These are phyloP conservation scores for Diutina mesorugosa DNA, from an alignment of 1,139 yeast species.

Conservation along the genomic window DNA sequence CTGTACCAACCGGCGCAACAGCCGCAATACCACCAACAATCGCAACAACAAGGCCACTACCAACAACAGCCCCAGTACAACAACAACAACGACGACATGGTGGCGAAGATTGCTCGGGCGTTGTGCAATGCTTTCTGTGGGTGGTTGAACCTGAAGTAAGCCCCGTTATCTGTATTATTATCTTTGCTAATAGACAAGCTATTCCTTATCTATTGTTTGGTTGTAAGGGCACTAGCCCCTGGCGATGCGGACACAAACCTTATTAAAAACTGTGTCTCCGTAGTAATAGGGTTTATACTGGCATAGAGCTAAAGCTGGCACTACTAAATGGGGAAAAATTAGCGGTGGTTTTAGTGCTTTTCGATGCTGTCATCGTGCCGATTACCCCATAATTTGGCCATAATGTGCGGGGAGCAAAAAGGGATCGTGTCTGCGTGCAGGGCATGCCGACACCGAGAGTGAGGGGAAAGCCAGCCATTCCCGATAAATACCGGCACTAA, in stretches of 20 bases:
- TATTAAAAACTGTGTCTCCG: no score
- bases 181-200: neutral
- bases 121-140: neutral
- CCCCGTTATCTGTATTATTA: neutral
- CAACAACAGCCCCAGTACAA: slow-evolving; percentile 12
- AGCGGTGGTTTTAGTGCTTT: no score
- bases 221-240: no score
- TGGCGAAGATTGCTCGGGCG: neutral
- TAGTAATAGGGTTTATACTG: no score
- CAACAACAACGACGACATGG: slow-evolving; percentile 13
- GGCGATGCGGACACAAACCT: no score
- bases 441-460: neutral
- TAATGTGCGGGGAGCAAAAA: neutral
- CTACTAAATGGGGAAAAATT: no score
- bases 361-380: no score
- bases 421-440: neutral
- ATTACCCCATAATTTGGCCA: neutral
- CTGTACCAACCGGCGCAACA: slow-evolving; percentile 15
- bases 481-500: neutral
- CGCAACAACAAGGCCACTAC: slow-evolving; percentile 7
- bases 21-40: slow-evolving; percentile 11
- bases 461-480: neutral
- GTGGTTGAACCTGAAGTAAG: neutral
- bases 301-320: no score
- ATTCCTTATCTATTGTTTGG: no score